These are phyloP conservation scores for Boechera retrofracta DNA, from an alignment of 345 rosid genomes.

Conservation along the genomic window DNA sequence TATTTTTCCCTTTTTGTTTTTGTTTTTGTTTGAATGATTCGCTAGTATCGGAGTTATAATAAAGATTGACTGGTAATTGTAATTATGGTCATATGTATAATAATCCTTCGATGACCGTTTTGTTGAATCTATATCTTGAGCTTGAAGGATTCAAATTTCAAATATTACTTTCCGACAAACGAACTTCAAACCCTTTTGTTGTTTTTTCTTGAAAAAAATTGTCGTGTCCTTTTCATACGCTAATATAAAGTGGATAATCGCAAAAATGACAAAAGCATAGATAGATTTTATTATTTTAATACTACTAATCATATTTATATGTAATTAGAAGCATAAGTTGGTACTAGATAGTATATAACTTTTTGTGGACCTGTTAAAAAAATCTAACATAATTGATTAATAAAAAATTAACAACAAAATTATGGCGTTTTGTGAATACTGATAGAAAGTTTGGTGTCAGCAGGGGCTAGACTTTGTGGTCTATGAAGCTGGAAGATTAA, in stretches of 20 bases:
- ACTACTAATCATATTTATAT: not conserved
- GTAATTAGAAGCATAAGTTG: constrained; percentile 25
- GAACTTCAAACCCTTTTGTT: constrained; percentile 27
- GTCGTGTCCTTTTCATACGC: constrained; percentile 31
- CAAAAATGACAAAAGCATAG: constrained; percentile 6
- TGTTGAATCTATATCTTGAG: constrained; percentile 4
- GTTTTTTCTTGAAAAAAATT: not conserved
- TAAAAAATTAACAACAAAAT: not conserved
- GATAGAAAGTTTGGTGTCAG: constrained; percentile 8
- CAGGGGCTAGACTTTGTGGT: constrained; percentile 83
- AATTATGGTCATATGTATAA: not conserved
- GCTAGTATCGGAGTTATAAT: not conserved
- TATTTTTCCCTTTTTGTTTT: not conserved
- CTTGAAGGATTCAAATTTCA: constrained; percentile 38
- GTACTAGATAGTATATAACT: constrained; percentile 20
- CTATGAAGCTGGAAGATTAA: constrained; percentile 62
- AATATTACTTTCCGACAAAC: constrained; percentile 37
- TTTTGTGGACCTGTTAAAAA: not conserved
- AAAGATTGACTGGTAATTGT: constrained; percentile 10
- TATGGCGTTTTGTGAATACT: constrained; percentile 4
- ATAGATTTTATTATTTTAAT: not conserved
- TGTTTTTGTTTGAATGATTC: not conserved
- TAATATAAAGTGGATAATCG: constrained; percentile 17
- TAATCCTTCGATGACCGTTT: not conserved
- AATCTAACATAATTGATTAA: constrained; percentile 4